Evolutionary conservation across 352 stramenopile genomes (phyloP).

Genomic region (Globisporangium spinosum): DNA sequence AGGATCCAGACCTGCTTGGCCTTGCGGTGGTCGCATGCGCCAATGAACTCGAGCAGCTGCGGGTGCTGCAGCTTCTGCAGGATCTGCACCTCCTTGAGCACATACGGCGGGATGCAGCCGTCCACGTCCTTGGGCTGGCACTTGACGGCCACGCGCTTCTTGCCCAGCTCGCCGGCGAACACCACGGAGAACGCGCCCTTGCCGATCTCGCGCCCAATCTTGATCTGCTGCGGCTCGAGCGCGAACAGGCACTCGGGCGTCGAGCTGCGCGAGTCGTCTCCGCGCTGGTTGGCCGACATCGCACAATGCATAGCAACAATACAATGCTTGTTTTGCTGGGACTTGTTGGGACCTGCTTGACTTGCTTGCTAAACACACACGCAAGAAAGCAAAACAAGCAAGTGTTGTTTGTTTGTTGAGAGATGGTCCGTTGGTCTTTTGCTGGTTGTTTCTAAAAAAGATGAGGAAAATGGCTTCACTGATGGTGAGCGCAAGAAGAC

Average conservation of each 20-base stretch:
- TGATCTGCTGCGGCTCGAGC: slow-evolving; percentile 54
- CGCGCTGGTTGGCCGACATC: slow-evolving; percentile 33
- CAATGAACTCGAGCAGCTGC: slow-evolving; percentile 74
- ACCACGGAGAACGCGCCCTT: slow-evolving; percentile 85
- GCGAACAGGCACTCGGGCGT: slow-evolving; percentile 37
- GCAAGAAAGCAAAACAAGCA: not conserved
- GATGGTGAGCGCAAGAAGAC: slow-evolving; percentile 2
- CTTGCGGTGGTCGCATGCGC: slow-evolving; percentile 61
- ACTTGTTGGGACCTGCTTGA: not conserved
- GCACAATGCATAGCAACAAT: not conserved
- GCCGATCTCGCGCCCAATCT: slow-evolving; percentile 79
- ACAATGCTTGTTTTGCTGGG: slow-evolving; percentile 3
- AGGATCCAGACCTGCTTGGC: slow-evolving; percentile 82
- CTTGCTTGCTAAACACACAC: slow-evolving; percentile 4
- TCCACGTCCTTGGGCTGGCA: slow-evolving; percentile 79
- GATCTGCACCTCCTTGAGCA: slow-evolving; percentile 76
- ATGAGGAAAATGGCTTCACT: slow-evolving; percentile 17
- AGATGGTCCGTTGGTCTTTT: not conserved
- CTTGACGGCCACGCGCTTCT: slow-evolving; percentile 78
- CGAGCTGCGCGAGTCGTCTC: slow-evolving; percentile 22
- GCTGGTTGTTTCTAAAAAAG: not conserved
- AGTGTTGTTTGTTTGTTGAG: slow-evolving; percentile 4
- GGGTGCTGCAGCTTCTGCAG: slow-evolving; percentile 61
- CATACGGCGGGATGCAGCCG: slow-evolving; percentile 64
- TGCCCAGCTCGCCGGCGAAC: slow-evolving; percentile 67